phyloP scores from a whole-genome alignment of 108 stramenopile genomes.

The Skeletonema costatum region DNA sequence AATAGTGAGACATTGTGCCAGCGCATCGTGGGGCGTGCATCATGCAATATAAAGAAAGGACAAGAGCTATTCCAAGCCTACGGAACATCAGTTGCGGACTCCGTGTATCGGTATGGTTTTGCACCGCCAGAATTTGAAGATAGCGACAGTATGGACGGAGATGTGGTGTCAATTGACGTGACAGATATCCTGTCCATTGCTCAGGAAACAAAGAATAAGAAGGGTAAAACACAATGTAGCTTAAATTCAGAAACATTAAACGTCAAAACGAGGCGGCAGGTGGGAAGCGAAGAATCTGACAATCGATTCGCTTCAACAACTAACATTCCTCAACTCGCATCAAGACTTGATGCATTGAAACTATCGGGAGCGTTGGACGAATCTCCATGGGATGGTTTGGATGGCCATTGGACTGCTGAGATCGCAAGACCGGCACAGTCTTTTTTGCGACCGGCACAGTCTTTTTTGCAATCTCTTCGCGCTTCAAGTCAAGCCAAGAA shows the following conservation, averaged over 20 bases:
- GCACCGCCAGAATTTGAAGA: constrained; percentile 2
- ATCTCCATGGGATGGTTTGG: constrained; percentile 34
- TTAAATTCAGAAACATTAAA: constrained; percentile 1
- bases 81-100: constrained; percentile 24
- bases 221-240: background rate
- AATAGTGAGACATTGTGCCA: background rate
- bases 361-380: constrained; percentile 25
- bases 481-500: constrained; percentile 3
- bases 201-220: background rate
- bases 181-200: constrained; percentile 6
- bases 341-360: constrained; percentile 18
- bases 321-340: constrained; percentile 13
- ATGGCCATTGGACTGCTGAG: constrained; percentile 21
- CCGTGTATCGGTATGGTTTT: constrained; percentile 29
- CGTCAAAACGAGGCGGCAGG: background rate
- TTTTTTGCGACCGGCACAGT: background rate
- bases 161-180: constrained; percentile 15
- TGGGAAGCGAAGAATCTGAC: background rate
- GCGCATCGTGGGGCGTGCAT: constrained; percentile 14
- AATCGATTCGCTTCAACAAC: background rate
- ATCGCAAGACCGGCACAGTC: background rate
- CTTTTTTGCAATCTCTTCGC: background rate
- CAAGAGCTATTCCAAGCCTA: constrained; percentile 24
- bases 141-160: constrained; percentile 7
- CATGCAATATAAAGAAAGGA: constrained; percentile 7